phyloP scores from a whole-genome alignment of 148 eudicot species.

The Camellia granthamiana region DNA sequence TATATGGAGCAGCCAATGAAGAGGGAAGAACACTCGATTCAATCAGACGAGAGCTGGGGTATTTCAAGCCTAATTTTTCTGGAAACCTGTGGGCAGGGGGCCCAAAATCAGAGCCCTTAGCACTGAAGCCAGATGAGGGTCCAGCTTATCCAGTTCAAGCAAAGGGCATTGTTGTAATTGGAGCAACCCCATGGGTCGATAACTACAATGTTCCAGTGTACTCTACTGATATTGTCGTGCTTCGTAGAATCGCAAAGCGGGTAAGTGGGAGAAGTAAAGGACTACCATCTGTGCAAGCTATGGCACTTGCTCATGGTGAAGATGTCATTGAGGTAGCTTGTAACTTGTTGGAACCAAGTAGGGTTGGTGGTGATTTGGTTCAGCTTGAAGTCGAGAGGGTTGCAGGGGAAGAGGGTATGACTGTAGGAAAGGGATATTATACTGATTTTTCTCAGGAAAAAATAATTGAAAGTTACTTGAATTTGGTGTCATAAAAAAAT shows the following conservation, averaged over 20 bases:
- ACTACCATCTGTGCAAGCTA: slow-evolving; percentile 70
- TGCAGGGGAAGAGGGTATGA: slow-evolving; percentile 55
- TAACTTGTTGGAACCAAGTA: slow-evolving; percentile 61
- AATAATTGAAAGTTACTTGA: slow-evolving; percentile 45
- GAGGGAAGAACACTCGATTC: slow-evolving; percentile 63
- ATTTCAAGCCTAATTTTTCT: slow-evolving; percentile 62
- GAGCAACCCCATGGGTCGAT: slow-evolving; percentile 85
- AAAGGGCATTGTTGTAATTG: slow-evolving; percentile 63
- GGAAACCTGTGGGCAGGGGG: slow-evolving; percentile 78
- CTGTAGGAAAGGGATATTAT: slow-evolving; percentile 66
- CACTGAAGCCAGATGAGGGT: slow-evolving; percentile 66
- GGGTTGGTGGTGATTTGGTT: slow-evolving; percentile 52
- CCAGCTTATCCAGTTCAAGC: slow-evolving; percentile 43
- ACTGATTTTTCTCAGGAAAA: slow-evolving; percentile 64
- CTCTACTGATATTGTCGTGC: slow-evolving; percentile 50
- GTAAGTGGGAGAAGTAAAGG: slow-evolving; percentile 80
- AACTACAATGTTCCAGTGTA: slow-evolving; percentile 80
- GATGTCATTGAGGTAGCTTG: slow-evolving; percentile 76
- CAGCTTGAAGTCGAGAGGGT: slow-evolving; percentile 65
- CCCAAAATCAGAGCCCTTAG: slow-evolving; percentile 35
- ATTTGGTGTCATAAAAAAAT: slow-evolving; percentile 10
- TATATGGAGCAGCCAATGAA: slow-evolving; percentile 78
- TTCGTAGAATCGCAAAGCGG: slow-evolving; percentile 60
- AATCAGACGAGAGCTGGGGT: slow-evolving; percentile 78
- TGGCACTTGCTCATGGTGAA: slow-evolving; percentile 86